Evolutionary conservation across 2,329 filamentous ascomycete genomes (phyloP).

Genomic region (Exophiala sp.): DNA sequence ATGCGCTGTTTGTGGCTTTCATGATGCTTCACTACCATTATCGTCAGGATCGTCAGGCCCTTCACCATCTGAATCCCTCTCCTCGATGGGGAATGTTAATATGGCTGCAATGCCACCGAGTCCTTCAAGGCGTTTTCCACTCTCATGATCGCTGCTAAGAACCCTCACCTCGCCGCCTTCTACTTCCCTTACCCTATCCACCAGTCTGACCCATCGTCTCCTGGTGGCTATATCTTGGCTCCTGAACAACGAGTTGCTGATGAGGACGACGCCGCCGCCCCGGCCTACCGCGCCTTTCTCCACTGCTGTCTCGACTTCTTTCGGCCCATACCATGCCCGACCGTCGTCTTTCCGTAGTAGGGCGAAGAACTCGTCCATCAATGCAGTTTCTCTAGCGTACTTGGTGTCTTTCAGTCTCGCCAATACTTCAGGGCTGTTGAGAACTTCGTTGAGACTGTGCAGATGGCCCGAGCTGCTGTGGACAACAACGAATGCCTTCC

Average conservation of each 20-base stretch:
- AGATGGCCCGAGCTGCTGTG: conserved; percentile 81
- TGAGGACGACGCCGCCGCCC: conserved; percentile 75
- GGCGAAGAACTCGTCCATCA: conserved; percentile 78
- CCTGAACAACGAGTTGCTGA: conserved; percentile 83
- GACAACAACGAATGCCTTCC: conserved; percentile 59
- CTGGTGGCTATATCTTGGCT: conserved; percentile 70
- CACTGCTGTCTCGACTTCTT: conserved; percentile 75
- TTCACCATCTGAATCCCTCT: conserved; percentile 66
- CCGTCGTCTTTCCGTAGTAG: conserved; percentile 78
- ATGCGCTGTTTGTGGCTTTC: background rate
- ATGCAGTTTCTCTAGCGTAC: conserved; percentile 72
- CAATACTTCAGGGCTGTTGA: conserved; percentile 73
- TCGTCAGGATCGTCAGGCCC: conserved; percentile 35
- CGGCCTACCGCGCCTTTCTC: conserved; percentile 81
- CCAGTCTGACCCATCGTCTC: conserved; percentile 74
- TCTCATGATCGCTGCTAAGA: conserved; percentile 91
- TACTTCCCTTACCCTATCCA: conserved; percentile 74
- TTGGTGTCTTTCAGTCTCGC: conserved; percentile 77
- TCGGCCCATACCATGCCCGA: conserved; percentile 81
- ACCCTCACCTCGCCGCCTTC: conserved; percentile 82
- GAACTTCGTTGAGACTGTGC: conserved; percentile 79
- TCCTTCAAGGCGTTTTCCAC: conserved; percentile 74
- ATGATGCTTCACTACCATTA: conserved; percentile 10
- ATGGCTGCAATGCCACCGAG: conserved; percentile 85
- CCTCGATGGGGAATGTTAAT: conserved; percentile 78